Conservation (phyloP, 2,329 filamentous ascomycete genomes). For the Nothophoma quercina region DNA sequence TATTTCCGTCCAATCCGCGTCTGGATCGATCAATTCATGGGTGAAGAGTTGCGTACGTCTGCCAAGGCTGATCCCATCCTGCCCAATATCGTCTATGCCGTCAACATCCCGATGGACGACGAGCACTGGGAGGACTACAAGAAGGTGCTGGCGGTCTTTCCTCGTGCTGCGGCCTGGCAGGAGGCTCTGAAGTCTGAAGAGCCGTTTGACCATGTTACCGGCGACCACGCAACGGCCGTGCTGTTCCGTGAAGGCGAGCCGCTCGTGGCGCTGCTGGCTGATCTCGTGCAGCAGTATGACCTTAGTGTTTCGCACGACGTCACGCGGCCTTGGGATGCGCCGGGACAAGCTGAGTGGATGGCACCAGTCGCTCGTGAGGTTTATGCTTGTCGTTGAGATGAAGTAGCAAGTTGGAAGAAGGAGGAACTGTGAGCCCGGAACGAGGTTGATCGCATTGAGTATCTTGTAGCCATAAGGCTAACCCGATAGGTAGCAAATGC, state of each 20-base stretch:
- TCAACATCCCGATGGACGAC: conserved; percentile 24
- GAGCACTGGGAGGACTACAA: conserved; percentile 20
- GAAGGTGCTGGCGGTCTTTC: conserved; percentile 15
- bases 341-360: background rate
- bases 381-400: background rate
- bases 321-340: background rate
- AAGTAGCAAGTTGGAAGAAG: background rate
- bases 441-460: too few species aligned
- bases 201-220: conserved; percentile 18
- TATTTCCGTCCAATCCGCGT: background rate
- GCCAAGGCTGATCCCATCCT: conserved; percentile 17
- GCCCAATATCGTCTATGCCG: conserved; percentile 19
- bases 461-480: too few species aligned
- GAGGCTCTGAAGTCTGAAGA: conserved; percentile 12
- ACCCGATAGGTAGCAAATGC: too few species aligned
- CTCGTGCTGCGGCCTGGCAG: conserved; percentile 15
- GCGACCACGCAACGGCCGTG: background rate
- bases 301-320: background rate
- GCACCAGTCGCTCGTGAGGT: background rate
- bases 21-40: conserved; percentile 23
- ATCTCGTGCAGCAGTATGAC: background rate
- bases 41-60: conserved; percentile 7
- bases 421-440: too few species aligned
- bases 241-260: background rate
- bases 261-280: background rate